Evolutionary conservation across 192 early-diverging fungal species (phyloP).

Genomic region (Globomyces pollinis-pini): DNA sequence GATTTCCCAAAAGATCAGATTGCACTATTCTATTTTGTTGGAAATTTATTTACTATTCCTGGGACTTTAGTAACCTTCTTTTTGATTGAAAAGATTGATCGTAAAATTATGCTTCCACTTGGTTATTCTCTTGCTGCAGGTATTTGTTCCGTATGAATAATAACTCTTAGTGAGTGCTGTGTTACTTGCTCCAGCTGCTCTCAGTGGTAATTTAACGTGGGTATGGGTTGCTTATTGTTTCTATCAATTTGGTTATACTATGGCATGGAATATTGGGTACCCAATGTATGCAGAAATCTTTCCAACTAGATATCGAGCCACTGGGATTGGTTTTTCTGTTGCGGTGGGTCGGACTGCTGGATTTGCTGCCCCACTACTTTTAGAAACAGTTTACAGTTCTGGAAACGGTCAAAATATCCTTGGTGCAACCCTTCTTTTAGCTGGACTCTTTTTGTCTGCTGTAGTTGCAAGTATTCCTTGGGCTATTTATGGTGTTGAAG

Average conservation of each 20-base stretch:
- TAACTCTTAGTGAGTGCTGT: too few relatives aligned
- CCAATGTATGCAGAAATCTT: constrained; percentile 1
- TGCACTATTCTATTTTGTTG: not conserved
- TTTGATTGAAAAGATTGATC: not conserved
- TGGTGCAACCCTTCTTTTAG: not conserved
- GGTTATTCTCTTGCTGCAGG: not conserved
- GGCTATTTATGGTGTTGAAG: constrained; percentile 2
- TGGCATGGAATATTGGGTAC: not conserved
- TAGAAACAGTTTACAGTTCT: not conserved
- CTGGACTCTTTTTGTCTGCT: not conserved
- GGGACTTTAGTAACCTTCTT: not conserved
- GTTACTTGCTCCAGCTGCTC: not conserved
- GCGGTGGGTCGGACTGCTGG: not conserved
- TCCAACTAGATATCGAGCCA: not conserved
- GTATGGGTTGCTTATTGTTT: not conserved
- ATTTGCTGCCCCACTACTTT: not conserved
- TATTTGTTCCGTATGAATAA: too few relatives aligned
- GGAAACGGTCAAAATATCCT: not conserved
- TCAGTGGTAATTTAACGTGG: not conserved
- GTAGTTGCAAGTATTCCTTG: not conserved
- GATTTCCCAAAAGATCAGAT: not conserved
- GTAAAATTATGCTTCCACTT: not conserved
- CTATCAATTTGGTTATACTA: constrained; percentile 2
- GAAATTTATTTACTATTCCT: not conserved
- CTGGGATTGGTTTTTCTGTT: not conserved